A percentile compares a stretch with the other conserved stretches of the same genome.
Evolutionary conservation across 306 rosid species (phyloP).

Genomic region (Cucumis sativus): Cucumber_9930_V3 NC_026656.2:20469001-20469500

Average conservation of each 20-base stretch:
- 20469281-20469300: constrained; percentile 84
- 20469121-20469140: neutral
- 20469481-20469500: constrained; percentile 77
- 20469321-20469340: constrained; percentile 67
- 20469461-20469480: constrained; percentile 77
- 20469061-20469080: neutral
- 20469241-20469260: constrained; percentile 36
- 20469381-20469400: constrained; percentile 91
- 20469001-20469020: constrained; percentile 90
- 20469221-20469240: neutral
- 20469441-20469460: constrained; percentile 45
- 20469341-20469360: constrained; percentile 64
- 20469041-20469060: constrained; percentile 43
- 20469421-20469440: constrained; percentile 82
- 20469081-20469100: neutral
- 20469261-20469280: constrained; percentile 59
- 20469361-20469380: constrained; percentile 78
- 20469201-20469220: neutral
- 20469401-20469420: constrained; percentile 94
- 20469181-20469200: neutral
- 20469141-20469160: neutral
- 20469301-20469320: constrained; percentile 82
- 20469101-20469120: neutral
- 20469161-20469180: neutral
- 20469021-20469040: constrained; percentile 76